These are phyloP conservation scores for Penicillium glabrum DNA, from an alignment of 2,329 filamentous ascomycete species.

Conservation along the genomic window DNA sequence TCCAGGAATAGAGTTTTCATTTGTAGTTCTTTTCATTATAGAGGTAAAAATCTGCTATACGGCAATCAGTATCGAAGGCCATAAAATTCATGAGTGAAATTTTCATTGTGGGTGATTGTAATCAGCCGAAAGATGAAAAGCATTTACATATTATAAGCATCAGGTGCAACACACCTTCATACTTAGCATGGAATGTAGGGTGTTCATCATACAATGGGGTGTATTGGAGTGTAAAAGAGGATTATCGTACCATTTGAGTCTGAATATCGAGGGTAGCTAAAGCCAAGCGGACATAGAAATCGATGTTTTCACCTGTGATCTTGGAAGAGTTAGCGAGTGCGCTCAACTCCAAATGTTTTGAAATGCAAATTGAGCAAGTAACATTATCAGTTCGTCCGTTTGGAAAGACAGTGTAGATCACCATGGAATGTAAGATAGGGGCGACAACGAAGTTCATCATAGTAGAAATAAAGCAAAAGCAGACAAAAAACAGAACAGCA, in stretches of 20 bases:
- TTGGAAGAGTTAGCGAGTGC: slow-evolving; percentile 29
- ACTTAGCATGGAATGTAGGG: slow-evolving; percentile 63
- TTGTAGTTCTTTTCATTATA: slow-evolving; percentile 4
- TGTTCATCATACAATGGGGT: slow-evolving; percentile 51
- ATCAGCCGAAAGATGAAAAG: slow-evolving; percentile 68
- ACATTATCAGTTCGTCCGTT: slow-evolving; percentile 57
- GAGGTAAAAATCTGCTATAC: slow-evolving; percentile 13
- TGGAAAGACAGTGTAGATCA: slow-evolving; percentile 62
- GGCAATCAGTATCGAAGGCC: slow-evolving; percentile 30
- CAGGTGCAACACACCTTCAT: slow-evolving; percentile 53
- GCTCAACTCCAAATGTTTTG: slow-evolving; percentile 9
- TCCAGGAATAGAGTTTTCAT: slow-evolving; percentile 36
- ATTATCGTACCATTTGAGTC: neutral
- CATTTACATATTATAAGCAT: slow-evolving; percentile 59
- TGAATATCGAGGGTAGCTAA: neutral
- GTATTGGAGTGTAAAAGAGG: neutral
- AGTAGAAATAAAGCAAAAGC: slow-evolving; percentile 19
- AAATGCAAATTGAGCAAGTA: slow-evolving; percentile 10
- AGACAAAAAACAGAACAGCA: slow-evolving; percentile 5
- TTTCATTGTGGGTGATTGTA: slow-evolving; percentile 19
- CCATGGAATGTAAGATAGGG: slow-evolving; percentile 62
- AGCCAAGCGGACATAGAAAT: neutral
- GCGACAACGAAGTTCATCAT: slow-evolving; percentile 63
- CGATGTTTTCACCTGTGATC: neutral
- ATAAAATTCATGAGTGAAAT: slow-evolving; percentile 21